Evolutionary conservation across 352 stramenopile genomes (phyloP).

Genomic region (Globisporangium iwayamae): DNA sequence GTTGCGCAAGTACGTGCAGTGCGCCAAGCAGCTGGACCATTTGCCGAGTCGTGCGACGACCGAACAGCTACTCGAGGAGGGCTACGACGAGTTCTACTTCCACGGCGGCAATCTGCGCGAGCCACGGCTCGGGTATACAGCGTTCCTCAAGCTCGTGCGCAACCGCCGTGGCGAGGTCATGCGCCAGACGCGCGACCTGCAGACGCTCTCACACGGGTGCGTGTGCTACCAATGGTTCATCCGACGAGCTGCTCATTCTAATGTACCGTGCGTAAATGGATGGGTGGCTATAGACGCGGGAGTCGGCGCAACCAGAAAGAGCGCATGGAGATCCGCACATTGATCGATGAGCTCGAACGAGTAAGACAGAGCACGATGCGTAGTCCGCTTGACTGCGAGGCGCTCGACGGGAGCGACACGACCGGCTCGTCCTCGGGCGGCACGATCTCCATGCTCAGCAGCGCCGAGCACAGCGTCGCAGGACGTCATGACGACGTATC

Average conservation of each 20-base stretch:
- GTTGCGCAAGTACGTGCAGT: slow-evolving; percentile 57
- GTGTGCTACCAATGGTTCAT: not conserved
- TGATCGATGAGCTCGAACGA: slow-evolving; percentile 55
- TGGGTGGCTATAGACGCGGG: slow-evolving; percentile 10
- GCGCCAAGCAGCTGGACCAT: slow-evolving; percentile 42
- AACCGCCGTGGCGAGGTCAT: slow-evolving; percentile 55
- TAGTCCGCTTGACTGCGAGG: slow-evolving; percentile 22
- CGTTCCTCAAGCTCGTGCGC: slow-evolving; percentile 66
- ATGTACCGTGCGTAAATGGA: not conserved
- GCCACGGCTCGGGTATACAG: slow-evolving; percentile 45
- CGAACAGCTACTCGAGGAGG: slow-evolving; percentile 60
- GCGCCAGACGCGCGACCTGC: slow-evolving; percentile 20
- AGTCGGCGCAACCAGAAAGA: slow-evolving; percentile 38
- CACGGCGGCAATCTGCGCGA: slow-evolving; percentile 56
- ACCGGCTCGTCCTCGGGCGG: slow-evolving; percentile 1
- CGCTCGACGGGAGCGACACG: slow-evolving; percentile 10
- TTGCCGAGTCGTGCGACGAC: slow-evolving; percentile 46
- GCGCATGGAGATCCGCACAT: slow-evolving; percentile 44
- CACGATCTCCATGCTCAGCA: slow-evolving; percentile 6
- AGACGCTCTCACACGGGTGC: slow-evolving; percentile 20
- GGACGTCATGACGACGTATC: slow-evolving; percentile 5
- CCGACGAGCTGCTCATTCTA: not conserved
- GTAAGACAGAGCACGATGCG: slow-evolving; percentile 32
- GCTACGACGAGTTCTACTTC: slow-evolving; percentile 70
- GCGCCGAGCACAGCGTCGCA: slow-evolving; percentile 22